Evolutionary conservation across 1,284 basidiomycete species (phyloP).

Genomic region (Ustilago crameri): DNA sequence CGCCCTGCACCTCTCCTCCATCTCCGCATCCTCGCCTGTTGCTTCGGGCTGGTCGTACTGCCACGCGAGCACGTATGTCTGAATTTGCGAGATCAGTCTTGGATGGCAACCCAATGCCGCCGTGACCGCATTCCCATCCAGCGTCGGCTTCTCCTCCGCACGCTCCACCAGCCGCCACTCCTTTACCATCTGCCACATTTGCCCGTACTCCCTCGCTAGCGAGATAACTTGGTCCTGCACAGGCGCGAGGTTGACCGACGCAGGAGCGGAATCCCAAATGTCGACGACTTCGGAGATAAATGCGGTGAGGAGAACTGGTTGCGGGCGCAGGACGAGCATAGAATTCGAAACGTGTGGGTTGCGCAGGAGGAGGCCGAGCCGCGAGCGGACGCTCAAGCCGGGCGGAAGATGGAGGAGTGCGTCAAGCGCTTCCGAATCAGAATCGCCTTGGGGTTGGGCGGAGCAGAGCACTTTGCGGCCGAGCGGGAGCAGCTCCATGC

Average conservation of each 20-base stretch:
- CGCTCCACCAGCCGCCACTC: constrained; percentile 27
- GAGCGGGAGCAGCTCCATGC: constrained; percentile 28
- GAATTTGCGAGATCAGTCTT: constrained; percentile 51
- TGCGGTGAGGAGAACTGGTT: constrained; percentile 43
- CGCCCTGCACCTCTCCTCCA: constrained; percentile 26
- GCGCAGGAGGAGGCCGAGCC: constrained; percentile 50
- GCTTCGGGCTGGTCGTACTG: constrained; percentile 39
- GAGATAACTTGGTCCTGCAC: constrained; percentile 14
- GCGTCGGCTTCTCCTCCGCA: constrained; percentile 43
- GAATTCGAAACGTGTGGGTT: constrained; percentile 34
- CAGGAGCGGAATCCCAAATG: constrained; percentile 13
- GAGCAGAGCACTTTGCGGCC: constrained; percentile 30
- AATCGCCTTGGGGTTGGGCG: constrained; percentile 1
- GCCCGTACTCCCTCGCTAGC: constrained; percentile 30
- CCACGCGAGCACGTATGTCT: constrained; percentile 57
- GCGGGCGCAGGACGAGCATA: constrained; percentile 31
- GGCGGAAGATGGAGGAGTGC: constrained; percentile 25
- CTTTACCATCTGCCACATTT: constrained; percentile 46
- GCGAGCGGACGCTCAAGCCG: constrained; percentile 28
- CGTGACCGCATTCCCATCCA: constrained; percentile 60
- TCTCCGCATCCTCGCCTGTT: constrained; percentile 5
- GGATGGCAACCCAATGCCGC: constrained; percentile 42
- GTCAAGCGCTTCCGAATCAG: constrained; percentile 17
- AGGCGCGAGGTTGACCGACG: constrained; percentile 4
- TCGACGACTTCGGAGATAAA: constrained; percentile 42